phyloP scores from a whole-genome alignment of 1,139 yeast genomes.

The Saccharomyces uvarum region DNA sequence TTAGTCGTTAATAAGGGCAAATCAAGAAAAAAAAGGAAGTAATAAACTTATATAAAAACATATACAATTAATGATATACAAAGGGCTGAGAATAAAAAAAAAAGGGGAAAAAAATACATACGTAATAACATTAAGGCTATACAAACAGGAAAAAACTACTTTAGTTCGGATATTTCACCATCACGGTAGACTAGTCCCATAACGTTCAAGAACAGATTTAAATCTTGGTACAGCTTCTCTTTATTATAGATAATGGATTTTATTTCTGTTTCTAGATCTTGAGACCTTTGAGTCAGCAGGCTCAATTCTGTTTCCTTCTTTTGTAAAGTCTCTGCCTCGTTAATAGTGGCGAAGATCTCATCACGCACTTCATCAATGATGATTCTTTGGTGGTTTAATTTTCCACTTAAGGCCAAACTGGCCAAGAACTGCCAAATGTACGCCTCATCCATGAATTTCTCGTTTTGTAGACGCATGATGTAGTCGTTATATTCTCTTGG shows the following conservation, averaged over 20 bases:
- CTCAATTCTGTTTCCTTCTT: slow-evolving; percentile 28
- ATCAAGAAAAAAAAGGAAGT: background rate
- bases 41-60: background rate
- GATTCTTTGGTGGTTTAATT: slow-evolving; percentile 85
- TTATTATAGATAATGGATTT: slow-evolving; percentile 48
- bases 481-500: slow-evolving; percentile 39
- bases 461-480: slow-evolving; percentile 9
- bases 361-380: slow-evolving; percentile 93
- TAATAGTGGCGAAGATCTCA: slow-evolving; percentile 85
- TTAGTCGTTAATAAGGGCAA: background rate
- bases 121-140: slow-evolving; percentile 1
- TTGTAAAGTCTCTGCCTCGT: slow-evolving; percentile 62
- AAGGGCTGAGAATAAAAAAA: background rate
- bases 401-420: slow-evolving; percentile 86
- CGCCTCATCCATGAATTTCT: slow-evolving; percentile 54
- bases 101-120: background rate
- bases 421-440: slow-evolving; percentile 98
- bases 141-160: slow-evolving; percentile 14
- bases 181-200: slow-evolving; percentile 90
- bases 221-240: slow-evolving; percentile 63
- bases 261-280: slow-evolving; percentile 24
- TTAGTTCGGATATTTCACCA: slow-evolving; percentile 39
- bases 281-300: background rate
- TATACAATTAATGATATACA: background rate
- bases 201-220: slow-evolving; percentile 88